Evolutionary conservation across 176 grass and related monocot genomes (phyloP), one percentile per base, ranked within the genome.

Genomic region (maize (Zea mays)): DNA sequence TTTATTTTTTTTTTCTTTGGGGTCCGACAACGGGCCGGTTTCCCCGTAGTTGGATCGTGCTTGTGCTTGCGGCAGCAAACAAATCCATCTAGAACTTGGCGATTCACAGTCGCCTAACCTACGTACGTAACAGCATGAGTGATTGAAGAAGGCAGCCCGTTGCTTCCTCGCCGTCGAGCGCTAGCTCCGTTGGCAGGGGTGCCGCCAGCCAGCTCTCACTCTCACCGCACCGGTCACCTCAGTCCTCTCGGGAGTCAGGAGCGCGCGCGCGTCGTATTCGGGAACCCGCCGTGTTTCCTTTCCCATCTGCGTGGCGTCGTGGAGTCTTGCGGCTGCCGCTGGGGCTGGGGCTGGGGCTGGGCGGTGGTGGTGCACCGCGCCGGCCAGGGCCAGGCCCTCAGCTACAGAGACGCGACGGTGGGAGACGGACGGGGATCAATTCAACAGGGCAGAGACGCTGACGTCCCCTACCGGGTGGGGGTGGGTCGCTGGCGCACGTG

Each of bases 341-440:
- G n/a, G n/a, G n/a, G n/a, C n/a, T n/a, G n/a, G n/a, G n/a, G n/a
- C n/a, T n/a, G n/a, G n/a, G n/a, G n/a, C n/a, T n/a, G n/a, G 14
- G 35, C 19, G 15, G 51, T 19, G 52, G 51, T 54, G 14, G 11
- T 27, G 58, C 36, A 42, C 27, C 42, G n/a, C 39, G n/a, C 3
- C 15, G 10, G 6, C 37, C n/a, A n/a, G 35, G 1, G 5, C 10
- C 17, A 43, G 10, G 27, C 27, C 45, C 81, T 65, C 73, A 49
- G 64, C 64, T 77, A 83, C 81, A 84, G 81, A 35, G 57, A 50
- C 42, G 46, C 70, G 72, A 76, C 37, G 63, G 61, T 19, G 75
- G 16, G 47, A 21, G 37, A 4, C 6, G 37, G n/a, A 0, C 3
- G 11, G 13, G 41, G 7, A 33, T 16, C 2, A 40, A 15, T 27